Evolutionary conservation across 2,329 filamentous ascomycete genomes (phyloP).

Genomic region (Polytolypa hystricis): DNA sequence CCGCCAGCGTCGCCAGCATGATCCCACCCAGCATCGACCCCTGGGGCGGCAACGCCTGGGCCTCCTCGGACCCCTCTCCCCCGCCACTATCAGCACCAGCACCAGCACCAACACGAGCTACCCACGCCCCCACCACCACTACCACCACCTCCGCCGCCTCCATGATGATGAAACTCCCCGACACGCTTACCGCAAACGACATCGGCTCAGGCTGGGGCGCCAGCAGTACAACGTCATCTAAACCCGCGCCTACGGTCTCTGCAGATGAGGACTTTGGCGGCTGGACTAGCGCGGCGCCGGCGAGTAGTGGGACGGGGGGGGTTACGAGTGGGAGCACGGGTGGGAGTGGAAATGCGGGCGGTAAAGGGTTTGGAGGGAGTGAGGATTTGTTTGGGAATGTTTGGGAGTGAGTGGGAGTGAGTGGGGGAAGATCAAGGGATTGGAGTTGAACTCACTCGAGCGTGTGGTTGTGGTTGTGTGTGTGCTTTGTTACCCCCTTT

Average conservation of each 20-base stretch:
- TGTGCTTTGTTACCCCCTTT: too few relatives aligned
- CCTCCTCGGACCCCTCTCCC: conserved; percentile 48
- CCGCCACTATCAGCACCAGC: conserved; percentile 30
- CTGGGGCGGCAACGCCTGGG: conserved; percentile 85
- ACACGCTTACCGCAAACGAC: conserved; percentile 45
- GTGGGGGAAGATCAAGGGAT: too few relatives aligned
- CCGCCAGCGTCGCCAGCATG: conserved; percentile 33
- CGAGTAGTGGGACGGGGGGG: conserved; percentile 27
- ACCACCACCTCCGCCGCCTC: conserved; percentile 24
- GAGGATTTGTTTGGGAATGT: conserved; percentile 95
- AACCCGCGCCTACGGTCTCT: conserved; percentile 54
- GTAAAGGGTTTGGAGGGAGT: conserved; percentile 49
- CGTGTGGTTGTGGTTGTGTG: too few relatives aligned
- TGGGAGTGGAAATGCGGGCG: conserved; percentile 41
- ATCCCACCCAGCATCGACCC: conserved; percentile 49
- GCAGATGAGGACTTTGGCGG: conserved; percentile 94
- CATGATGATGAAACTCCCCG: conserved; percentile 30
- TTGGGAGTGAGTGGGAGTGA: conserved; percentile 60
- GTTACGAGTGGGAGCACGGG: conserved; percentile 28
- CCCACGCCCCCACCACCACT: conserved; percentile 24
- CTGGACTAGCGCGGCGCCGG: conserved; percentile 68
- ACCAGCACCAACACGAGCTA: too few relatives aligned
- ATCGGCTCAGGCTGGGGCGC: conserved; percentile 56
- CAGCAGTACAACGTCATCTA: conserved; percentile 25
- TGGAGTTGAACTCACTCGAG: too few relatives aligned